Evolutionary conservation across 1,284 basidiomycete species (phyloP).

Genomic region (Ustilago esculenta): DNA sequence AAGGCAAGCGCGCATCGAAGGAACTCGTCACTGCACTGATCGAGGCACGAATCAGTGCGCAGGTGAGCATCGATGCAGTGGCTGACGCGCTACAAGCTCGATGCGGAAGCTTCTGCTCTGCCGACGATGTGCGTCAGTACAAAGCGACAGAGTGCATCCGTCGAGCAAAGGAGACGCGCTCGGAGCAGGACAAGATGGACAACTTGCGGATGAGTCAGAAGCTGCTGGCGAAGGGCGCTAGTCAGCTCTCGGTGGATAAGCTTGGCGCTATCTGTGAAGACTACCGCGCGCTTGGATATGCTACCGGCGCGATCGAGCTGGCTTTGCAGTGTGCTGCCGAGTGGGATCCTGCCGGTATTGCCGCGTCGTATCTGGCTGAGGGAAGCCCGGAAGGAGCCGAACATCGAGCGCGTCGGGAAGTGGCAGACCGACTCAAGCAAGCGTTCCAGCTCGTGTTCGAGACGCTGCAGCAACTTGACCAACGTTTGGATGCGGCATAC

Average conservation of each 20-base stretch:
- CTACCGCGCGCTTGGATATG: slow-evolving; percentile 83
- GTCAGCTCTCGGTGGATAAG: slow-evolving; percentile 83
- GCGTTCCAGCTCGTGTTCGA: slow-evolving; percentile 76
- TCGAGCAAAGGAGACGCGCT: slow-evolving; percentile 83
- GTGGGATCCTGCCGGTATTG: slow-evolving; percentile 77
- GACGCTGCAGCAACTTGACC: slow-evolving; percentile 82
- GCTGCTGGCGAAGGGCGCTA: slow-evolving; percentile 85
- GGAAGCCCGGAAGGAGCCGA: slow-evolving; percentile 75
- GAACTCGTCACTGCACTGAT: slow-evolving; percentile 80
- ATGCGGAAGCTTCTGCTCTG: slow-evolving; percentile 96
- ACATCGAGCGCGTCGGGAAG: slow-evolving; percentile 71
- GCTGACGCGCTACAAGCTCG: slow-evolving; percentile 91
- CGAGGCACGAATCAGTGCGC: slow-evolving; percentile 95
- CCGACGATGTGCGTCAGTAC: slow-evolving; percentile 97
- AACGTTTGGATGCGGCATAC: slow-evolving; percentile 62
- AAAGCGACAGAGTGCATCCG: slow-evolving; percentile 96
- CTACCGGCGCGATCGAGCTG: slow-evolving; percentile 85
- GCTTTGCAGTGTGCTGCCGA: slow-evolving; percentile 84
- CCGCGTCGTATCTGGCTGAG: slow-evolving; percentile 68
- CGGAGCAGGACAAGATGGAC: slow-evolving; percentile 68
- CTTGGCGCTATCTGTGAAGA: slow-evolving; percentile 84
- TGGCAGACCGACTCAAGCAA: slow-evolving; percentile 71
- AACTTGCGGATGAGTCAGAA: slow-evolving; percentile 65
- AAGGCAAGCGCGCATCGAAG: slow-evolving; percentile 81
- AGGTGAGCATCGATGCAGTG: slow-evolving; percentile 94